Base-by-base conservation (phyloP, 768 basidiomycete species). In the Hygrocybe coccinea region DNA sequence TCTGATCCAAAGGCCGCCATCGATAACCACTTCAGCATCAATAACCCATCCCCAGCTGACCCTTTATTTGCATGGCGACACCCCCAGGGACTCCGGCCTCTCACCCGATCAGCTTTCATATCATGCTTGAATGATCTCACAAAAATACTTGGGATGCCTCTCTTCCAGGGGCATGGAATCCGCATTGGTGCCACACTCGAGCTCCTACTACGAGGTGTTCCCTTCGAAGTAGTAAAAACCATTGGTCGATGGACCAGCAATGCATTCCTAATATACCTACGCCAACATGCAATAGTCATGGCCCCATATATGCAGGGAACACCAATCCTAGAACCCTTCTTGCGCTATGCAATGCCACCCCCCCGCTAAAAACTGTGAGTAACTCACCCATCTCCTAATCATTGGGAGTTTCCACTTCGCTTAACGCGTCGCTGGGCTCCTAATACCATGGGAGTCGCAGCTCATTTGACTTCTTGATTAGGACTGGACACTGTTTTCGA, bases 201-300 rank as follows among this genome's bases (percentile, higher is more conserved):
- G 51, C 75, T 74, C 54, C 66, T 76, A 0, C 65, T 76, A 1
- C 60, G 63, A 11, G 71, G 70, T 1, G 52, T 71, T 0, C 67
- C 72, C 5, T 71, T 77, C 39, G 69, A 76, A 2, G 68, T 69
- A 0, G 64, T 74, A 25, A 73, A 73, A 44, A 58, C 62, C 0
- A 75, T 64, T 22, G 72, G 74, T 0, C 49, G 66, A 0, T 78
- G 74, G 76, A 56, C 58, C 0, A 70, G 72, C 43, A 62, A 75
- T 10, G 63, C 69, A 2, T 75, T 71, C 51, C 22, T 59, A 0
- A 3, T 60, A 0, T 72, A 72, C 57, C 65, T 71, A 0, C 54
- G 62, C 5, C 54, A 64, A 12, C 67, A 71, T 48, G 60, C 64
- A 0, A 52, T 61, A 15, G 65, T 71, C 46, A 57, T 71, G 22